Evolutionary conservation across 768 basidiomycete species (phyloP), one percentile per base, ranked within the genome.

Genomic region (Kwoniella dendrophila): DNA sequence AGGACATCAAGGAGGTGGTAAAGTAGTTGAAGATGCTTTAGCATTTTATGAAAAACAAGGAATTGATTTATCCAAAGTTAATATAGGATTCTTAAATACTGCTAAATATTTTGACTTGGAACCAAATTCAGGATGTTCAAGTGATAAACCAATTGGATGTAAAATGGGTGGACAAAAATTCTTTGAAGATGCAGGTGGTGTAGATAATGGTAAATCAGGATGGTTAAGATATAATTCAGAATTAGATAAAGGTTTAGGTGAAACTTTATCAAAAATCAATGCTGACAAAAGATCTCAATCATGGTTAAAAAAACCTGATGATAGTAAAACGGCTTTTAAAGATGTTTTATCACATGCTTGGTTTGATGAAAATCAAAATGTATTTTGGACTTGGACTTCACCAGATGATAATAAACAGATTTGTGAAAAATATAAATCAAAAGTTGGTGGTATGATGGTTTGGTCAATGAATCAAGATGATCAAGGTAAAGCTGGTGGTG

Each of bases 351-450:
- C 64, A 16, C 59, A 52, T 26, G 54, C 62, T 1, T 66, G 59
- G 64, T 61, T 50, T 51, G 69, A 70, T 27, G 27, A 56, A 16
- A 38, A 14, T 3, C 49, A 45, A 32, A 54, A 57, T 4, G 36
- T 60, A 10, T 75, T 72, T 40, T 75, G 66, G 71, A 67, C 71
- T 14, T 75, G 73, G 73, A 38, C 64, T 1, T 63, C 50, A 4
- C 24, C 62, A 4, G 43, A 34, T 3, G 65, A 75, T 48, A 65
- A 67, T 38, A 8, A 43, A 6, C 27, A n/a, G 20, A 50, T 65
- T 24, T 75, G 73, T 33, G 18, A 58, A 40, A 45, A 60, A 24
- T 61, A 51, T 22, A 62, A 62, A 45, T 26, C 26, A 11, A 27
- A 72, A 32, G 69, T 67, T 0, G 71, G 69, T 0, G 73, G 73